Evolutionary conservation across 2,329 filamentous ascomycete genomes (phyloP), one percentile per base, ranked within the genome.

Genomic region (Aspergillus pseudoglaucus): DNA sequence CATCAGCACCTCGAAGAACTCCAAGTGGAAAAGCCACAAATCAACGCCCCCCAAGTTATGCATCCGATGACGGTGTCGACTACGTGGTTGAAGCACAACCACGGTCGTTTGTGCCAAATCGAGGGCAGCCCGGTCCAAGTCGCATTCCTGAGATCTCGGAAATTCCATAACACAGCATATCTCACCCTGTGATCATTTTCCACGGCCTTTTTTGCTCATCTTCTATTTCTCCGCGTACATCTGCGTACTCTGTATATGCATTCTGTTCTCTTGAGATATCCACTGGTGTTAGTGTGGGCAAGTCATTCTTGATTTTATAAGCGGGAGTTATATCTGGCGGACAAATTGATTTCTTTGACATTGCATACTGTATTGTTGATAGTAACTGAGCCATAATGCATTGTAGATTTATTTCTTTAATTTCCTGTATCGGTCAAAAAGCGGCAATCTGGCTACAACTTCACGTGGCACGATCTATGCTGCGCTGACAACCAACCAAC

Each of bases 21-120:
- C 41, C 25, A 38, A 58, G 42, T 50, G 44, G 42, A 30, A 58
- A 64, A n/a, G 38, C 52, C 14, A 60, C 60, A 15, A 60, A 61
- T n/a, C 68, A 69, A 50, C 76, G 87, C 1, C 88, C 88, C 4
- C 88, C 88, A 2, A 88, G 84, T 4, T 93, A 93, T 62, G 74
- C 78, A 3, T 88, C 84, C 0, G 86, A 91, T 8, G 84, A 90
- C 57, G 87, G 87, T 0, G 78, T 89, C 4, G 77, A 78, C 23
- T 90, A 90, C 61, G 80, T 88, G 12, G 74, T 88, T 4, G 82
- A 88, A 55, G 83, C 82, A 0, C 77, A 76, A 47, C 82, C 82
- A 39, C 70, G 82, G 48, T 82, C 80, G 6, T 76, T 76, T 14
- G 78, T 71, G 2, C 75, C 20, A n/a, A 18, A 42, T 25, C 40